Evolutionary conservation across 208 protist genomes (phyloP).

Genomic region (Trypanosoma platydactyli): DNA sequence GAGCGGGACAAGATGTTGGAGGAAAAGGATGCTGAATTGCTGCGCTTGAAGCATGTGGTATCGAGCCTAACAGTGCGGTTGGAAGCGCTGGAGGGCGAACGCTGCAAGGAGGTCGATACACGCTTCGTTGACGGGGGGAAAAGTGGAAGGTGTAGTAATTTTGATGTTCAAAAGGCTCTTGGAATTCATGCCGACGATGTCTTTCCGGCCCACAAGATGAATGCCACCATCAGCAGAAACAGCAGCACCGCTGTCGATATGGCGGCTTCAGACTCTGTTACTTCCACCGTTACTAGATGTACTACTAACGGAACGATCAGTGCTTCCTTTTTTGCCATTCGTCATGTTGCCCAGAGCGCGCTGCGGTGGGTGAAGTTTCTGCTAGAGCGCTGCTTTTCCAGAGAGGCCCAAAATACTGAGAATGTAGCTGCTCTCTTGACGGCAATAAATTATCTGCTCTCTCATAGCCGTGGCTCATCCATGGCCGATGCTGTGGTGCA

Average conservation of each 20-base stretch:
- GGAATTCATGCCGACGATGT: too few relatives aligned
- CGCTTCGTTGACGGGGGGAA: not conserved
- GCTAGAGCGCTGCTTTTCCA: constrained; percentile 10
- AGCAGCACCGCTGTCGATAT: too few relatives aligned
- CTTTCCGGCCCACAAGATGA: too few relatives aligned
- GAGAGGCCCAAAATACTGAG: not conserved
- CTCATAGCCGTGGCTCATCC: not conserved
- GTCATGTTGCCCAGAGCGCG: constrained; percentile 10
- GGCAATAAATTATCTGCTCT: constrained; percentile 11
- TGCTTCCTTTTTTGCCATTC: not conserved
- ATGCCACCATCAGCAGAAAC: too few relatives aligned
- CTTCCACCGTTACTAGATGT: too few relatives aligned
- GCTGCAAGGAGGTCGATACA: not conserved
- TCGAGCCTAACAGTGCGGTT: not conserved
- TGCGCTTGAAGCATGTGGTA: constrained; percentile 2
- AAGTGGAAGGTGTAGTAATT: not conserved
- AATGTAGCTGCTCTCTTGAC: not conserved
- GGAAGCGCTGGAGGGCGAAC: not conserved
- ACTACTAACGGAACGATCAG: not conserved
- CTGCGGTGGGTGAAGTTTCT: constrained; percentile 23
- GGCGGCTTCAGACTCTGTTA: too few relatives aligned
- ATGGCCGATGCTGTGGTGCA: not conserved
- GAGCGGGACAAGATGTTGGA: not conserved
- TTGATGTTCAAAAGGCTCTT: too few relatives aligned
- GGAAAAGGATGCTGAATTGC: constrained; percentile 11